Conservation (phyloP, 139 green algal genomes). For the Mesotaenium endlicherianum region DNA sequence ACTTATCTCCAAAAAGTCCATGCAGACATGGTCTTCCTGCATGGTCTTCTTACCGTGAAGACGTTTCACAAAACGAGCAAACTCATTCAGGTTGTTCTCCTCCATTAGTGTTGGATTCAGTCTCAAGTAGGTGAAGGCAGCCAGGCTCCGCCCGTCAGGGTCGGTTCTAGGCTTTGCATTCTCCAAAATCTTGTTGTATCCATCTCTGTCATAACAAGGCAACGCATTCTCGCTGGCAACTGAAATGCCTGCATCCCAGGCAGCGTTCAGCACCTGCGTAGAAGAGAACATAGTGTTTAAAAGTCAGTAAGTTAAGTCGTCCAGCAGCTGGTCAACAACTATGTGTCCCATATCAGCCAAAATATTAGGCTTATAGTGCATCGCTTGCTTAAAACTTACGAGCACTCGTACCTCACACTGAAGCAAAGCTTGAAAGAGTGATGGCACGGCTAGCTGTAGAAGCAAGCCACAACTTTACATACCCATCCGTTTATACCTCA, state of each 20-base stretch:
- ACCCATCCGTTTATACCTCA: not conserved
- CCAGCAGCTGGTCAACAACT: no score
- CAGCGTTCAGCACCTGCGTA: slow-evolving; percentile 42
- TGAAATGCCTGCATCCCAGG: slow-evolving; percentile 14
- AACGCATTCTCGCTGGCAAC: slow-evolving; percentile 49
- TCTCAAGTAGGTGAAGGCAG: slow-evolving; percentile 88
- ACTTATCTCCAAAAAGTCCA: no score
- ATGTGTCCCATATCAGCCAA: no score
- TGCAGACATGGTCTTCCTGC: not conserved
- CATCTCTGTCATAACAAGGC: slow-evolving; percentile 70
- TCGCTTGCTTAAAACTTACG: no score
- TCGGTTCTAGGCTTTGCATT: slow-evolving; percentile 71
- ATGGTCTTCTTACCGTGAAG: slow-evolving; percentile 38
- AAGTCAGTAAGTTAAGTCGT: no score
- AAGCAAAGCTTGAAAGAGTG: no score
- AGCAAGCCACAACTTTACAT: no score
- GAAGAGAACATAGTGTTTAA: no score
- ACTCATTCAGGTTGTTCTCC: slow-evolving; percentile 38
- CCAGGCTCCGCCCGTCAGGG: not conserved
- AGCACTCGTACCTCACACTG: no score
- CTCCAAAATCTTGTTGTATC: slow-evolving; percentile 88
- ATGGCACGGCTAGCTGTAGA: no score
- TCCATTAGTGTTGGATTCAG: slow-evolving; percentile 65
- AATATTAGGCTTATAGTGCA: no score
- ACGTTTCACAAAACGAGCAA: slow-evolving; percentile 40